phyloP scores from a whole-genome alignment of 2,329 filamentous ascomycete species.

The Hypoxylon rubiginosum region DNA sequence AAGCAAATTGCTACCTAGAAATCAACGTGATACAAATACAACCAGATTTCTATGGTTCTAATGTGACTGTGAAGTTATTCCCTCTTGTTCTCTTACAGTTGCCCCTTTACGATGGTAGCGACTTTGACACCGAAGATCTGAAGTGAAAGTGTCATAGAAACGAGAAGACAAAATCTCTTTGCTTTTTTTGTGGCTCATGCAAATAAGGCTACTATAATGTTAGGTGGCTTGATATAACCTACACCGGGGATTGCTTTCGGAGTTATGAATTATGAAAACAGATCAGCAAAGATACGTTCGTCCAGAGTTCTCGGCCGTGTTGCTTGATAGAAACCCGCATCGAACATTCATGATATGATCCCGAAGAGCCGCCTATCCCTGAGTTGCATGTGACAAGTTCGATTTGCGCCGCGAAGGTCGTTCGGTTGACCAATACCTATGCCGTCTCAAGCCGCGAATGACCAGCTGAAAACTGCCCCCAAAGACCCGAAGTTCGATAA shows the following conservation, averaged over 20 bases:
- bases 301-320: constrained; percentile 1
- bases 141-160: not conserved
- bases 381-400: constrained; percentile 28
- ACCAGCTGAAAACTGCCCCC: constrained; percentile 12
- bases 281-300: constrained; percentile 9
- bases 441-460: constrained; percentile 32
- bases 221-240: constrained; percentile 3
- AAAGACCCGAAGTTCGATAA: not conserved
- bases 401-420: not conserved
- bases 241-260: constrained; percentile 18
- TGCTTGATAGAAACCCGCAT: constrained; percentile 4
- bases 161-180: not conserved
- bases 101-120: not conserved
- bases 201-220: not conserved
- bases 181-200: not conserved
- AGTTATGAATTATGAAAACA: not conserved
- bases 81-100: not conserved
- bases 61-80: not conserved
- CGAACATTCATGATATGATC: constrained; percentile 6
- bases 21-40: not conserved
- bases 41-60: not conserved
- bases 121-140: not conserved
- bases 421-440: constrained; percentile 10
- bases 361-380: constrained; percentile 19
- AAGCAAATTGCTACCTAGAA: not conserved